A percentile compares a stretch with the other conserved stretches of the same genome.
These are phyloP conservation scores for Tetrapyrgos nigripes DNA, from an alignment of 1,284 basidiomycete species.

Conservation along the genomic window DNA sequence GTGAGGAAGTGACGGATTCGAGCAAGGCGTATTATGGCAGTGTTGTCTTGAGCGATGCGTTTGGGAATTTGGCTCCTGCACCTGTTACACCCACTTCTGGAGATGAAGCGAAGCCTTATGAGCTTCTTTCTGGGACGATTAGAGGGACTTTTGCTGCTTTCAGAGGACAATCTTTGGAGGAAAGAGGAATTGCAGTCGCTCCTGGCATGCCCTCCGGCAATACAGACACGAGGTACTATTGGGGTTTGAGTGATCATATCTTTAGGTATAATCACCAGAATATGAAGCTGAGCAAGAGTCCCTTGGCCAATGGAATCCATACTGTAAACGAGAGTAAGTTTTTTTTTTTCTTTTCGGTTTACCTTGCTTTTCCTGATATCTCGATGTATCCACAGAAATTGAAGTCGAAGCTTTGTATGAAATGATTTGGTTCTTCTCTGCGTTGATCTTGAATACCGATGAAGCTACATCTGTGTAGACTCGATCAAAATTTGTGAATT, in stretches of 20 bases:
- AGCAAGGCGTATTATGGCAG: constrained; percentile 39
- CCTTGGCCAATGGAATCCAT: constrained; percentile 37
- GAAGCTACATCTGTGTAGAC: constrained; percentile 28
- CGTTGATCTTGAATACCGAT: constrained; percentile 53
- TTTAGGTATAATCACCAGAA: constrained; percentile 56
- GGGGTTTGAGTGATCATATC: constrained; percentile 55
- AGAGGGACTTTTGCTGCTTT: constrained; percentile 50
- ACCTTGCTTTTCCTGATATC: background rate
- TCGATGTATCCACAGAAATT: constrained; percentile 36
- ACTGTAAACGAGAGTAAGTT: constrained; percentile 43
- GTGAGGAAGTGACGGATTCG: constrained; percentile 39
- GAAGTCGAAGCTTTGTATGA: constrained; percentile 42
- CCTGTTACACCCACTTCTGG: constrained; percentile 46
- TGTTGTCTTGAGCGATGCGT: constrained; percentile 45
- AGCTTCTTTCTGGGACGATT: constrained; percentile 52
- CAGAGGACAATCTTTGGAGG: constrained; percentile 21
- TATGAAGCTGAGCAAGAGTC: constrained; percentile 27
- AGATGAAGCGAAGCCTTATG: constrained; percentile 44
- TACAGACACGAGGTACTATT: constrained; percentile 57
- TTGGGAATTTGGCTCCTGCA: constrained; percentile 46
- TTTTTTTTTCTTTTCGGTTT: background rate
- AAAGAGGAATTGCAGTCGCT: constrained; percentile 36
- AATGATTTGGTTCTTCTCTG: constrained; percentile 52
- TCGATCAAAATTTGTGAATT: no score
- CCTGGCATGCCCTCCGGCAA: constrained; percentile 47